A percentile compares a stretch with the other conserved stretches of the same genome.
These are phyloP conservation scores for Mercurialis annua DNA, from an alignment of 345 rosid genomes.

Conservation along the genomic window DNA sequence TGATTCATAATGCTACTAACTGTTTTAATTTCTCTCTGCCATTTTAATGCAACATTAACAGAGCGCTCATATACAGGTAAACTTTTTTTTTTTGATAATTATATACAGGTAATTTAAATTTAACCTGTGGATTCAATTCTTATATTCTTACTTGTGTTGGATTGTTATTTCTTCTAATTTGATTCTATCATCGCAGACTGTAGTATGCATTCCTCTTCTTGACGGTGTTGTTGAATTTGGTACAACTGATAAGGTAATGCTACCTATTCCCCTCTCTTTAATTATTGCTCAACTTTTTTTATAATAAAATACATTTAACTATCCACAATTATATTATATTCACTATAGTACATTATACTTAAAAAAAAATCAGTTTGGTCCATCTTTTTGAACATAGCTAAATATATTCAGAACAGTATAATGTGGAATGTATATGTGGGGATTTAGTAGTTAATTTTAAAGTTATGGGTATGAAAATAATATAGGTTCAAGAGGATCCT, in stretches of 20 bases:
- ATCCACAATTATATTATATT: too few relatives aligned
- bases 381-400: too few relatives aligned
- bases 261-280: neutral
- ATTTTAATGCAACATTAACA: constrained; percentile 20
- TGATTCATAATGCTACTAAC: neutral
- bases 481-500: constrained; percentile 58
- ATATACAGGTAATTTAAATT: too few relatives aligned
- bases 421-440: too few relatives aligned
- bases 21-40: neutral
- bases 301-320: too few relatives aligned
- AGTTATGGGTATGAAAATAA: neutral
- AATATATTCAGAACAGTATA: too few relatives aligned
- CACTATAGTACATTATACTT: too few relatives aligned
- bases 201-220: constrained; percentile 82
- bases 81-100: too few relatives aligned
- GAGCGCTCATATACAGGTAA: constrained; percentile 77
- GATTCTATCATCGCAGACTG: constrained; percentile 50
- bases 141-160: neutral
- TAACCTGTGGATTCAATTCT: neutral
- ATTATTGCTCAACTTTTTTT: too few relatives aligned
- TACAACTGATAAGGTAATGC: constrained; percentile 59
- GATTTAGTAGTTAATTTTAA: too few relatives aligned
- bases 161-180: neutral
- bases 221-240: constrained; percentile 93
- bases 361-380: too few relatives aligned